A percentile compares a stretch with the other conserved stretches of the same genome.
phyloP scores from a whole-genome alignment of 169 alveolate genomes.

The Plasmodium gallinaceum region DNA sequence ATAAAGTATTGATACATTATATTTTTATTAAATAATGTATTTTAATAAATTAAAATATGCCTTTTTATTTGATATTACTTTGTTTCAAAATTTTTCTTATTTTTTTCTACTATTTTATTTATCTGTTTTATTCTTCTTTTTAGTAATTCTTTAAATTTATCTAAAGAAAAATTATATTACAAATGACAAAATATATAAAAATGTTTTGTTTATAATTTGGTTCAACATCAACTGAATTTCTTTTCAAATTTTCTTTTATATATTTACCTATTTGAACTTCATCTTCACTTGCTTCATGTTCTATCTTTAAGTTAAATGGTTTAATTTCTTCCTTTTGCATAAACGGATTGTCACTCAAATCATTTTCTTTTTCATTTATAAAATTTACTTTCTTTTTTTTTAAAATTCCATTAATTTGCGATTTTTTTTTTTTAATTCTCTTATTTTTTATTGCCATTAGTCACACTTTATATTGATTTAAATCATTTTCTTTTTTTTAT shows the following conservation, averaged over 20 bases:
- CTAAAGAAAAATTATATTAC: constrained; percentile 4
- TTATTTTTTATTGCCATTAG: constrained; percentile 33
- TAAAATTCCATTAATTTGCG: background rate
- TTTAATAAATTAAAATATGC: background rate
- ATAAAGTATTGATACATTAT: background rate
- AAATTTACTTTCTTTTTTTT: background rate
- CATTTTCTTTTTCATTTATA: background rate
- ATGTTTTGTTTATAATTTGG: background rate
- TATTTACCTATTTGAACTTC: background rate
- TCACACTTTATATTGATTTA: background rate
- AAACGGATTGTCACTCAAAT: background rate
- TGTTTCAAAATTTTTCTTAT: background rate
- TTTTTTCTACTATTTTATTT: constrained; percentile 5
- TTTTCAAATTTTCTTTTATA: background rate
- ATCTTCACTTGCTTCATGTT: background rate
- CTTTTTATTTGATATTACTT: constrained; percentile 18
- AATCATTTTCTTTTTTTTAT: background rate
- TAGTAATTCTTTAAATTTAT: constrained; percentile 14
- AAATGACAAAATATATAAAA: background rate
- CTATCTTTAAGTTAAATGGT: constrained; percentile 14
- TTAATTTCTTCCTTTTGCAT: constrained; percentile 21
- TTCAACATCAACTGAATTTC: background rate
- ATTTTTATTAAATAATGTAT: background rate
- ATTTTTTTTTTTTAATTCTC: constrained; percentile 27
- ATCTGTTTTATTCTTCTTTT: constrained; percentile 45